Percentiles rank a stretch among this genome's conserved stretches.
phyloP scores from a whole-genome alignment of 345 rosid species.

The Gossypium bickii region DNA sequence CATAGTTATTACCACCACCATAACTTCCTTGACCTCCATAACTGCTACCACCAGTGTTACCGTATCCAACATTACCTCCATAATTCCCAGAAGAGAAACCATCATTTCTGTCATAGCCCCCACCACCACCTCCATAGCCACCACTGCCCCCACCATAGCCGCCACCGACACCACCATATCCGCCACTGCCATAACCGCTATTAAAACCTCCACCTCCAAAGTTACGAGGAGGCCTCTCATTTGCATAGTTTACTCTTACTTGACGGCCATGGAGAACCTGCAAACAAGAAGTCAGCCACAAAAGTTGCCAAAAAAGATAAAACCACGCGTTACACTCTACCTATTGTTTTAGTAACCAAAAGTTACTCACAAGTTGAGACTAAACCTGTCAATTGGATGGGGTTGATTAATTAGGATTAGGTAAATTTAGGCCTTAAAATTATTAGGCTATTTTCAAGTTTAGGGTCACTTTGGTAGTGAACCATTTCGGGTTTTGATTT shows the following conservation, averaged over 20 bases:
- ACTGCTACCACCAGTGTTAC: slow-evolving; percentile 11
- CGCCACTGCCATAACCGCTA: neutral
- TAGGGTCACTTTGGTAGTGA: no score
- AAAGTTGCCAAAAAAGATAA: neutral
- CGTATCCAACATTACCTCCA: slow-evolving; percentile 14
- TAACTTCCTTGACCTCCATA: slow-evolving; percentile 23
- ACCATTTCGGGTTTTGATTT: no score
- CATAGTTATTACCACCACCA: neutral
- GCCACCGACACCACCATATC: neutral
- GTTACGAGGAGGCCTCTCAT: slow-evolving; percentile 54
- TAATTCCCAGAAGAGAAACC: slow-evolving; percentile 21
- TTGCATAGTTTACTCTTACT: slow-evolving; percentile 75
- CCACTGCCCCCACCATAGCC: neutral
- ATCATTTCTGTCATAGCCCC: slow-evolving; percentile 24
- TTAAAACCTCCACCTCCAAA: slow-evolving; percentile 27
- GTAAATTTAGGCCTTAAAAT: no score
- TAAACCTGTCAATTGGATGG: no score
- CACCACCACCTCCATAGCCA: slow-evolving; percentile 30
- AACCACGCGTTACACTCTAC: no score
- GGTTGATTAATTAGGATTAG: no score
- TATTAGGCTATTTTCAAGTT: no score
- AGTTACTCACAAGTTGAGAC: no score
- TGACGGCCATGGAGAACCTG: slow-evolving; percentile 81
- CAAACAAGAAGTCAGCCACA: slow-evolving; percentile 1
- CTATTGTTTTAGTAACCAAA: no score